Evolutionary conservation across 164 flowering plant genomes (phyloP).

Genomic region (Buxus sempervirens): DNA sequence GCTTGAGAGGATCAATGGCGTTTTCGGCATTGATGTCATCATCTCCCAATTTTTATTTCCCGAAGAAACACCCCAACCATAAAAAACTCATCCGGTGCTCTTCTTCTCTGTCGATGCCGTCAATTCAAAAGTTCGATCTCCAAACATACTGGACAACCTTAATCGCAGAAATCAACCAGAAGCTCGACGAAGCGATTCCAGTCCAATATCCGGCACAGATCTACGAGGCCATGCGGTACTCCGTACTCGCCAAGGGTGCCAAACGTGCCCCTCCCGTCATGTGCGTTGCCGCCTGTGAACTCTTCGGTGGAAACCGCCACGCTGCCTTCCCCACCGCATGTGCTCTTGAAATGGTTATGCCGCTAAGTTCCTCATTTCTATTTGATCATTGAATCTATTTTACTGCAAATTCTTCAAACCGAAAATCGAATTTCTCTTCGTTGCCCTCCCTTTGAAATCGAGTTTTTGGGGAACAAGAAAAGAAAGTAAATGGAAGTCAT

Average conservation of each 20-base stretch:
- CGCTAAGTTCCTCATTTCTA: background rate
- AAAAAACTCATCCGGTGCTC: slow-evolving; percentile 27
- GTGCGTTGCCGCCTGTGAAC: slow-evolving; percentile 80
- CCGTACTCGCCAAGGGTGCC: slow-evolving; percentile 63
- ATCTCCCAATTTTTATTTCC: slow-evolving; percentile 8
- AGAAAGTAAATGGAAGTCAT: no score
- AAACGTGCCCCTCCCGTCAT: slow-evolving; percentile 83
- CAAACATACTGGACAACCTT: slow-evolving; percentile 62
- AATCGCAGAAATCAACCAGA: slow-evolving; percentile 54
- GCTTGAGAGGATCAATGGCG: slow-evolving; percentile 5
- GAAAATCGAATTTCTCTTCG: no score
- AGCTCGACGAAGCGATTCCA: slow-evolving; percentile 68
- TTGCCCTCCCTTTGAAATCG: no score
- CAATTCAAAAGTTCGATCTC: slow-evolving; percentile 46
- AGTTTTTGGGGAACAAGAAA: no score
- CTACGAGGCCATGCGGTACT: slow-evolving; percentile 81
- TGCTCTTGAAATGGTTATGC: slow-evolving; percentile 83
- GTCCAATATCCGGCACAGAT: slow-evolving; percentile 60
- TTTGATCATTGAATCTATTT: background rate
- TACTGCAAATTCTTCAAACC: no score
- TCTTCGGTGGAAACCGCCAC: slow-evolving; percentile 69
- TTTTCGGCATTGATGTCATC: slow-evolving; percentile 11
- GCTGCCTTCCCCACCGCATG: slow-evolving; percentile 97
- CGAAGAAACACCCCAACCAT: slow-evolving; percentile 8
- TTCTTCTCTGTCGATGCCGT: slow-evolving; percentile 13